These are phyloP conservation scores for Paxillus ammoniavirescens DNA, from an alignment of 768 basidiomycete genomes.

Conservation along the genomic window DNA sequence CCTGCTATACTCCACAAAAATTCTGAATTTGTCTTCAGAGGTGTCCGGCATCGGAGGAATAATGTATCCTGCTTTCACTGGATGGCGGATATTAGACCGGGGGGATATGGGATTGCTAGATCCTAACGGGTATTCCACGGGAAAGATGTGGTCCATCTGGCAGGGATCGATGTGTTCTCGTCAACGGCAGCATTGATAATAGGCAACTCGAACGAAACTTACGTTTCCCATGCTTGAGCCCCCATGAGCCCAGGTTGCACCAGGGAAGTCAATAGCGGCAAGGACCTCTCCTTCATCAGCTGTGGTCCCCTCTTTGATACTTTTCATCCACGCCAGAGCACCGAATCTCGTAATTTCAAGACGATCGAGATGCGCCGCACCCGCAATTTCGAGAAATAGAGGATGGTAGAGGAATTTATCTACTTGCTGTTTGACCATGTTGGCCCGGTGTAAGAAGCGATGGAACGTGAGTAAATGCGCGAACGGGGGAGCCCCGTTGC, in stretches of 20 bases:
- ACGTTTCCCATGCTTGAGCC: conserved; percentile 31
- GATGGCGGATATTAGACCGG: conserved; percentile 14
- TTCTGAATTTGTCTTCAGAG: too few species aligned
- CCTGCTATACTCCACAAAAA: too few species aligned
- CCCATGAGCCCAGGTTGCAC: conserved; percentile 8
- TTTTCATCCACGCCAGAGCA: conserved; percentile 27
- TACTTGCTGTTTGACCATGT: too few species aligned
- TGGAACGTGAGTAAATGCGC: conserved; percentile 24
- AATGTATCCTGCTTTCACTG: conserved; percentile 7
- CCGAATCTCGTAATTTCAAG: conserved; percentile 9
- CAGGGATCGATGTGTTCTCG: conserved; percentile 24
- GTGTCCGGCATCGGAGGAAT: conserved; percentile 4
- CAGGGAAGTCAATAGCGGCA: conserved; percentile 1
- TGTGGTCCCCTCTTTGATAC: neutral
- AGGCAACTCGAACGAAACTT: neutral
- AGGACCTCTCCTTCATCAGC: neutral
- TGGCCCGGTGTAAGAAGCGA: conserved; percentile 45
- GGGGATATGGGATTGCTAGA: conserved; percentile 24
- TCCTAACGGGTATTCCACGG: conserved; percentile 35
- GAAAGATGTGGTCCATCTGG: conserved; percentile 36
- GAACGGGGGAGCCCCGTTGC: conserved; percentile 36
- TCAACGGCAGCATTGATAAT: conserved; percentile 16
- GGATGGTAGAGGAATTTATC: too few species aligned
- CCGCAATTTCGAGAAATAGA: too few species aligned
- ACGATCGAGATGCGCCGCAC: too few species aligned